Evolutionary conservation across 371 early-diverging fungal species (phyloP).

Genomic region (Syncephalastrum racemosum): DNA sequence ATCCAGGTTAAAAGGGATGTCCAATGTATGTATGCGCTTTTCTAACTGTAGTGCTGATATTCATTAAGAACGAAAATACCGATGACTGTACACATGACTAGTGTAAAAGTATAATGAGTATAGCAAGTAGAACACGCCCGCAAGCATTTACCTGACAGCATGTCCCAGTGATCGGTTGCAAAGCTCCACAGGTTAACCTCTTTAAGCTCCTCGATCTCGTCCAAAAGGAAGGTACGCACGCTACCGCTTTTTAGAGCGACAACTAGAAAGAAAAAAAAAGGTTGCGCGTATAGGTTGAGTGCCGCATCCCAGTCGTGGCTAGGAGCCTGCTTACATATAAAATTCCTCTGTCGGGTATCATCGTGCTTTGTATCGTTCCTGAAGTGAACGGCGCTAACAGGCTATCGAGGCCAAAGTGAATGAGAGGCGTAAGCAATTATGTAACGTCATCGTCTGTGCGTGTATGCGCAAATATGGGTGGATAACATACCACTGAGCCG

Average conservation of each 20-base stretch:
- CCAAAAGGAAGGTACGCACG: conserved; percentile 17
- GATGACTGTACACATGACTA: conserved; percentile 13
- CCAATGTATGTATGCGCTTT: no score
- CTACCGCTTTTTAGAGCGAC: conserved; percentile 17
- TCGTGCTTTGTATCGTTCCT: conserved; percentile 8
- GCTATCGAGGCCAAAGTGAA: conserved; percentile 1
- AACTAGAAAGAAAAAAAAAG: conserved; percentile 10
- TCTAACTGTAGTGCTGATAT: conserved; percentile 5
- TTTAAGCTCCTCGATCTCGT: conserved; percentile 12
- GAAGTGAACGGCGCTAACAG: conserved; percentile 13
- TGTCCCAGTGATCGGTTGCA: conserved; percentile 13
- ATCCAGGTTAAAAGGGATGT: no score
- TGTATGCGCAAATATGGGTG: not conserved
- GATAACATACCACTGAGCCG: conserved; percentile 5
- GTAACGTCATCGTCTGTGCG: no score
- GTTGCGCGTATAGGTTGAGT: not conserved
- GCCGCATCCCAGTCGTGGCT: no score
- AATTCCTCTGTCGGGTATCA: conserved; percentile 6
- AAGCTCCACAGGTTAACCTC: conserved; percentile 13
- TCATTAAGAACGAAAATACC: conserved; percentile 10
- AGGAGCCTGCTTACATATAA: conserved; percentile 10
- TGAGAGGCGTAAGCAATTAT: no score
- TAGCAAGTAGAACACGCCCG: not conserved
- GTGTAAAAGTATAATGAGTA: not conserved
- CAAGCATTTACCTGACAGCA: conserved; percentile 13